A percentile compares a stretch with the other conserved stretches of the same genome.
Evolutionary conservation across 495 filamentous ascomycete genomes (phyloP).

Genomic region (Penicillium alfredii): DNA sequence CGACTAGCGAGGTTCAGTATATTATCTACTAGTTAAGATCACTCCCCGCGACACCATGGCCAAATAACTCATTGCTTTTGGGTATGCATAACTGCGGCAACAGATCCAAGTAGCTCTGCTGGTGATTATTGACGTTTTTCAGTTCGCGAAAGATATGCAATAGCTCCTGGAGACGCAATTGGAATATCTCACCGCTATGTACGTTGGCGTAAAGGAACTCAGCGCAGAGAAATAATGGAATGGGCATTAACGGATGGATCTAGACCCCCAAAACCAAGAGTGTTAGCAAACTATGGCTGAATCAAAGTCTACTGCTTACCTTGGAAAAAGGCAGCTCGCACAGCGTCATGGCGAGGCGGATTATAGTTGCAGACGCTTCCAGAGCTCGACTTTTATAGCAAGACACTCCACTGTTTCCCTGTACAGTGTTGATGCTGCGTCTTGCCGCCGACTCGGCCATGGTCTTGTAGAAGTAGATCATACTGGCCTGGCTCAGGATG

Average conservation of each 20-base stretch:
- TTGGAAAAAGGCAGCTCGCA: constrained; percentile 39
- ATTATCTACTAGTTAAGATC: background rate
- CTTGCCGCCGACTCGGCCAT: constrained; percentile 2
- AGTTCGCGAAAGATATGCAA: constrained; percentile 7
- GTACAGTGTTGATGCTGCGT: background rate
- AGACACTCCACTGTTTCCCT: background rate
- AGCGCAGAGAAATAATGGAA: constrained; percentile 11
- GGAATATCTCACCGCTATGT: constrained; percentile 5
- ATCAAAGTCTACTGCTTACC: constrained; percentile 5
- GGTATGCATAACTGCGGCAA: constrained; percentile 14
- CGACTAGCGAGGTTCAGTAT: background rate
- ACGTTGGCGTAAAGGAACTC: constrained; percentile 10
- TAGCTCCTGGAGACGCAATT: constrained; percentile 6
- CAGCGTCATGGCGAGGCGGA: constrained; percentile 33
- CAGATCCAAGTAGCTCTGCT: constrained; percentile 19
- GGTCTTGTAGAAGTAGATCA: constrained; percentile 34
- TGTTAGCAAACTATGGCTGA: background rate
- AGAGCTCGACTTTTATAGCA: background rate
- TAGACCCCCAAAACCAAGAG: background rate
- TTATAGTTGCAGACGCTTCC: constrained; percentile 35
- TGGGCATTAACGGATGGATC: constrained; percentile 17
- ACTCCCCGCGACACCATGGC: background rate
- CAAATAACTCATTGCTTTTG: constrained; percentile 7
- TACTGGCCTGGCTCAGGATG: constrained; percentile 38
- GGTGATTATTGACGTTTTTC: constrained; percentile 18